A percentile compares a stretch with the other conserved stretches of the same genome.
Conservation (phyloP, 306 rosid species). For the Sesbania bispinosa region DNA sequence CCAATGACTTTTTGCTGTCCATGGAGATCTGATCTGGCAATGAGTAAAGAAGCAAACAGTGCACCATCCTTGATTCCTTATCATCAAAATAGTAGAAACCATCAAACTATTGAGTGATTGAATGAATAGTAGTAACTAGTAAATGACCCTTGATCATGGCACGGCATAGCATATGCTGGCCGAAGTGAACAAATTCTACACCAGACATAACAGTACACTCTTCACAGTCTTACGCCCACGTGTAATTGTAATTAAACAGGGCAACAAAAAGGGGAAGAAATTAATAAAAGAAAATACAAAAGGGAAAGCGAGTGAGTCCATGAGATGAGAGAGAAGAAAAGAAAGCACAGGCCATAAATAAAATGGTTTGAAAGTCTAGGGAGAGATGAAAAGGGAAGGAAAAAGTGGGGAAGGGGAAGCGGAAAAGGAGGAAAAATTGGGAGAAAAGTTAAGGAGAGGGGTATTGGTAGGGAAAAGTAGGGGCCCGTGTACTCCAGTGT, state of each 20-base stretch:
- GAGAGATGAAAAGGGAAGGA: slow-evolving; percentile 50
- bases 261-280: neutral
- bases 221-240: neutral
- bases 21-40: neutral
- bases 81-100: neutral
- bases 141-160: neutral
- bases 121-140: neutral
- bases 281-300: neutral
- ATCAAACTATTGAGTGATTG: too few relatives aligned
- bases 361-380: neutral
- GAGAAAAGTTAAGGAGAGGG: slow-evolving; percentile 66
- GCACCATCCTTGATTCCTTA: neutral
- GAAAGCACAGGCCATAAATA: slow-evolving; percentile 5
- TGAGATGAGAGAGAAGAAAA: slow-evolving; percentile 10
- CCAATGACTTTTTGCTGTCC: too few relatives aligned
- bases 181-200: neutral
- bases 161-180: neutral
- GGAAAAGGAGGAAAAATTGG: slow-evolving; percentile 79
- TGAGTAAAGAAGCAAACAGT: neutral
- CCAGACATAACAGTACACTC: neutral
- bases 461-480: slow-evolving; percentile 55
- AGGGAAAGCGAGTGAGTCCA: neutral
- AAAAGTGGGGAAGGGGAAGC: slow-evolving; percentile 49
- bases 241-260: neutral
- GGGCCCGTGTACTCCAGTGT: slow-evolving; percentile 71